Conservation (phyloP, 768 basidiomycete genomes). For the Terana coerulea region DNA sequence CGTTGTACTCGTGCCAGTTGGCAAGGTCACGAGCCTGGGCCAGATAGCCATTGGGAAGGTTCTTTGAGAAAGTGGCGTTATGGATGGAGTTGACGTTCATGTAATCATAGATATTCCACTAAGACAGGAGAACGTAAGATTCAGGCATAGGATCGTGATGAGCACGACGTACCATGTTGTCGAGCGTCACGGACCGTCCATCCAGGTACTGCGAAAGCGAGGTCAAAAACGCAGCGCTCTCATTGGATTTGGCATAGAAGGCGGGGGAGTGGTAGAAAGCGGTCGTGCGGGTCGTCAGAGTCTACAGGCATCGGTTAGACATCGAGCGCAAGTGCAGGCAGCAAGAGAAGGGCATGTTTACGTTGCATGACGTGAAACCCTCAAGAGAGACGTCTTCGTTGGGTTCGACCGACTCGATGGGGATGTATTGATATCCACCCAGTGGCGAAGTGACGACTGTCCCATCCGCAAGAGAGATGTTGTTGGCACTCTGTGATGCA, state of each 20-base stretch:
- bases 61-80: slow-evolving; percentile 30
- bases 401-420: slow-evolving; percentile 23
- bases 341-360: slow-evolving; percentile 13
- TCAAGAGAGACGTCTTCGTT: slow-evolving; percentile 22
- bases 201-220: slow-evolving; percentile 24
- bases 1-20: slow-evolving; percentile 37
- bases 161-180: slow-evolving; percentile 22
- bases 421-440: slow-evolving; percentile 10
- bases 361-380: slow-evolving; percentile 20
- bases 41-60: slow-evolving; percentile 23
- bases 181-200: slow-evolving; percentile 21
- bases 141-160: not conserved
- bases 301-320: slow-evolving; percentile 8
- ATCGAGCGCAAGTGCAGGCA: not conserved
- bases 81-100: slow-evolving; percentile 38
- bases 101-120: slow-evolving; percentile 30
- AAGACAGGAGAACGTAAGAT: not conserved
- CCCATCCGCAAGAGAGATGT: slow-evolving; percentile 9
- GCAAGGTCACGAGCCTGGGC: slow-evolving; percentile 31
- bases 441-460: not conserved
- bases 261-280: slow-evolving; percentile 27
- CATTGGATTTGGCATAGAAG: slow-evolving; percentile 21
- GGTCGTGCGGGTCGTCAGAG: slow-evolving; percentile 21
- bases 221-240: slow-evolving; percentile 23
- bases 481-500: not conserved